These are phyloP conservation scores for Metschnikowia gelsemii DNA, from an alignment of 805 yeast genomes.

Conservation along the genomic window DNA sequence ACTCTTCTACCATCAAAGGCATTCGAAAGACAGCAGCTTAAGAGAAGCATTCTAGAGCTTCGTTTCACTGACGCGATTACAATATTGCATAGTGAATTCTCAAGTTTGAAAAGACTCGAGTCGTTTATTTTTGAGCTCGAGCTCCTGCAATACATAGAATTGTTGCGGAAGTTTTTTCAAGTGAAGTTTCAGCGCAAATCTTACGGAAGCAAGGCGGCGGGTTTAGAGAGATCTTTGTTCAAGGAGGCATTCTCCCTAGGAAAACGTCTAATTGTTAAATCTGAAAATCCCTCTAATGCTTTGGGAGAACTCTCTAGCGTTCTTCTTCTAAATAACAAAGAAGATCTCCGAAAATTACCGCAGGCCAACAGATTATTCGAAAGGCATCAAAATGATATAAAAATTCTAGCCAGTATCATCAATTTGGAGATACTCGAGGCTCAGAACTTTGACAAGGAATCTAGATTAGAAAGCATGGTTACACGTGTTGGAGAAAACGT, in stretches of 20 bases:
- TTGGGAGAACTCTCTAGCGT: conserved; percentile 15
- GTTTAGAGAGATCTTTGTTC: conserved; percentile 18
- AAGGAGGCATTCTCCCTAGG: conserved; percentile 18
- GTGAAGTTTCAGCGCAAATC: conserved; percentile 12
- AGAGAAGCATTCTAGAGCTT: conserved; percentile 6
- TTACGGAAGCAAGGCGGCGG: background rate
- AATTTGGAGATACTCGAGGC: conserved; percentile 22
- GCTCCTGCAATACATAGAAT: conserved; percentile 24
- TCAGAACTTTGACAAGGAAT: conserved; percentile 28
- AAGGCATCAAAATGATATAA: conserved; percentile 25
- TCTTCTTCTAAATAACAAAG: conserved; percentile 9
- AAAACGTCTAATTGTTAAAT: conserved; percentile 21
- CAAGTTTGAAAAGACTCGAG: conserved; percentile 3
- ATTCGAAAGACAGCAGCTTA: conserved; percentile 8
- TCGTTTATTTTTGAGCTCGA: conserved; percentile 28
- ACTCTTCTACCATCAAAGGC: conserved; percentile 7
- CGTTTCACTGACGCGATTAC: conserved; percentile 11
- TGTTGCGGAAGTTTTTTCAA: conserved; percentile 26
- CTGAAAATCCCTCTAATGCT: conserved; percentile 1
- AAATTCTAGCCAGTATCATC: conserved; percentile 24
- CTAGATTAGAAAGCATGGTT: conserved; percentile 35
- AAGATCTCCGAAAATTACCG: conserved; percentile 11
- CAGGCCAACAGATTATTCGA: conserved; percentile 18
- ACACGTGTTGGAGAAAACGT: conserved; percentile 33
- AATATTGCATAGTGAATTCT: conserved; percentile 8